These are phyloP conservation scores for Starmerella bombicola DNA, from an alignment of 805 yeast genomes.

Conservation along the genomic window DNA sequence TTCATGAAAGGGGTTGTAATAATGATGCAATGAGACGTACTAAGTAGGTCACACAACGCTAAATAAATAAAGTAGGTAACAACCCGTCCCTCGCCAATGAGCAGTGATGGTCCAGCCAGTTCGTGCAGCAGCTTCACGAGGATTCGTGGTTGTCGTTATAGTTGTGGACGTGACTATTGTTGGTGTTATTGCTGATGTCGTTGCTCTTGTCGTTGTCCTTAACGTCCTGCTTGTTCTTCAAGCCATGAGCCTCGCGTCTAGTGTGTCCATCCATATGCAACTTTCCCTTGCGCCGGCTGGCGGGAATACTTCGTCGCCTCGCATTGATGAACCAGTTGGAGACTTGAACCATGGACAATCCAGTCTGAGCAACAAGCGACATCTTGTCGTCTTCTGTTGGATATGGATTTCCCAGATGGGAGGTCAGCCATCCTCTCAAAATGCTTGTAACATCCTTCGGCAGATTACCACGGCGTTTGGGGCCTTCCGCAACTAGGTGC, in stretches of 20 bases:
- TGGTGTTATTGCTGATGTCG: too few species aligned
- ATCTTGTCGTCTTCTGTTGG: conserved; percentile 71
- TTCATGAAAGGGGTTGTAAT: too few species aligned
- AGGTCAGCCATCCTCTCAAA: conserved; percentile 58
- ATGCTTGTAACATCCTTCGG: conserved; percentile 69
- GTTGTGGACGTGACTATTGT: too few species aligned
- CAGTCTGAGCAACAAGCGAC: conserved; percentile 55
- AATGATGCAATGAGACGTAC: too few species aligned
- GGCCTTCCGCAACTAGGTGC: conserved; percentile 16
- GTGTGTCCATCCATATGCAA: background rate
- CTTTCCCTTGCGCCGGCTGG: conserved; percentile 22
- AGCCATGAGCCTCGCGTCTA: background rate
- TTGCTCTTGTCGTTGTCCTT: too few species aligned
- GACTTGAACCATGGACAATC: conserved; percentile 67
- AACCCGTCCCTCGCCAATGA: too few species aligned
- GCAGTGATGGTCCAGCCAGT: too few species aligned
- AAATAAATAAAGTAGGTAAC: too few species aligned
- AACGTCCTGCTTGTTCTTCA: too few species aligned
- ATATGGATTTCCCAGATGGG: conserved; percentile 68
- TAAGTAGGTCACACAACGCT: too few species aligned
- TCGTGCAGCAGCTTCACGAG: too few species aligned
- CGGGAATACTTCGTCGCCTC: conserved; percentile 54
- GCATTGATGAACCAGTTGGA: conserved; percentile 86
- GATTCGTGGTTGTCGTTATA: too few species aligned
- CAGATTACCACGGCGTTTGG: conserved; percentile 49